These are phyloP conservation scores for Rhodofomes roseus DNA, from an alignment of 1,284 basidiomycete genomes.

Conservation along the genomic window DNA sequence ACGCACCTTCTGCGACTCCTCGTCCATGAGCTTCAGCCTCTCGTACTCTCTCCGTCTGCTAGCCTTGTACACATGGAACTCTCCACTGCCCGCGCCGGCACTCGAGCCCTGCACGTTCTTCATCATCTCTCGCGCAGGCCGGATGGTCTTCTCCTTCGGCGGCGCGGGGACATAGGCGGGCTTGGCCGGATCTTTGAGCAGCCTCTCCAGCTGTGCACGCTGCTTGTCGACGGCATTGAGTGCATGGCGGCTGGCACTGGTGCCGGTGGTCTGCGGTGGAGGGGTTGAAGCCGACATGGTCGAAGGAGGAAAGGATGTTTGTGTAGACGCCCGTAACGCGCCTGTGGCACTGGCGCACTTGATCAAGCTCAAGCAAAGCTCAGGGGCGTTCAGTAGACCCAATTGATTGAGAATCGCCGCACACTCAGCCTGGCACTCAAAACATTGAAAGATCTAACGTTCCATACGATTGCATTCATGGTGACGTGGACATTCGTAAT, in stretches of 20 bases:
- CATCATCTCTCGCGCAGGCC: conserved; percentile 91
- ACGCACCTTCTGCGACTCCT: conserved; percentile 70
- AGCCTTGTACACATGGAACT: conserved; percentile 99
- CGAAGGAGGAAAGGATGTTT: background rate
- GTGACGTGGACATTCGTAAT: no score
- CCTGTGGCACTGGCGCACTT: background rate
- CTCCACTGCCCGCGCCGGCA: conserved; percentile 90
- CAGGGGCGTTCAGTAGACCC: no score
- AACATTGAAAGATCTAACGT: no score
- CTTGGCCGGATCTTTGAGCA: conserved; percentile 85
- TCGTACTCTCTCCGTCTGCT: conserved; percentile 93
- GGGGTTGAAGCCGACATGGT: conserved; percentile 25
- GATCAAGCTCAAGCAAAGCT: no score
- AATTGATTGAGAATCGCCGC: no score
- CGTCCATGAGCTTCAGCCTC: conserved; percentile 87
- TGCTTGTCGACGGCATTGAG: conserved; percentile 71
- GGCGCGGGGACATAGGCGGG: conserved; percentile 72
- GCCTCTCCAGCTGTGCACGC: conserved; percentile 73
- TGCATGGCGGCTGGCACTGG: conserved; percentile 53
- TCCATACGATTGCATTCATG: no score
- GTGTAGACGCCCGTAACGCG: background rate
- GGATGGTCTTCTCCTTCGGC: conserved; percentile 74
- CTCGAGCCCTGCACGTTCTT: conserved; percentile 96
- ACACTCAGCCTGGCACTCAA: no score
- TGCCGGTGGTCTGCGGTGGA: conserved; percentile 17